These are phyloP conservation scores for Posidonia australis DNA, from an alignment of 106 monocot genomes.

Conservation along the genomic window DNA sequence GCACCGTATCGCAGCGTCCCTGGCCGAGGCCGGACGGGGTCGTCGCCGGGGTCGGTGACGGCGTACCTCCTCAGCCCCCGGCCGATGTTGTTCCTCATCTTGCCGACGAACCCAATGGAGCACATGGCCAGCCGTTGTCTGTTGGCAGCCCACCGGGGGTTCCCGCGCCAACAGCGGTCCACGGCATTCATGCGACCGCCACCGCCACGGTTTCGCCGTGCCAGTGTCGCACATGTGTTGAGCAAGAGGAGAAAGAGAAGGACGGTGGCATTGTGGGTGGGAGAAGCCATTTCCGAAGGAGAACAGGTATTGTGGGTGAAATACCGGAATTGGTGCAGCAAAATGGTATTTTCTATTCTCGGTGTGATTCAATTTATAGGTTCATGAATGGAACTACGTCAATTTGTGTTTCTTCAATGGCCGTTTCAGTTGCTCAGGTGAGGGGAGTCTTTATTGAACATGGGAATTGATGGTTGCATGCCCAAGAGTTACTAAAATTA, in stretches of 20 bases:
- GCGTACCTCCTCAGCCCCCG: slow-evolving; percentile 27
- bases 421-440: too few relatives aligned
- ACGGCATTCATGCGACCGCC: slow-evolving; percentile 14
- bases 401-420: too few relatives aligned
- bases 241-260: slow-evolving; percentile 14
- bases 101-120: slow-evolving; percentile 69
- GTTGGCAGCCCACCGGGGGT: slow-evolving; percentile 37
- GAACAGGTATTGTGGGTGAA: too few relatives aligned
- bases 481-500: too few relatives aligned
- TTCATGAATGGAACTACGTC: too few relatives aligned
- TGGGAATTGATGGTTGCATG: too few relatives aligned
- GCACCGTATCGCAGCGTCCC: slow-evolving; percentile 64
- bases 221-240: background rate
- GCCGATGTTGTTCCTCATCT: slow-evolving; percentile 54
- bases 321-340: too few relatives aligned
- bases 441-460: too few relatives aligned
- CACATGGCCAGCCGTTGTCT: slow-evolving; percentile 49
- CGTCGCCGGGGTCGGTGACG: slow-evolving; percentile 56
- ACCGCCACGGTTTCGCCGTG: background rate
- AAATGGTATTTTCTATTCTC: too few relatives aligned
- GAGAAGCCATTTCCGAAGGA: too few relatives aligned
- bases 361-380: too few relatives aligned
- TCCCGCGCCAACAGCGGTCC: slow-evolving; percentile 35
- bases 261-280: background rate
- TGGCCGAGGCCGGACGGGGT: slow-evolving; percentile 34